A percentile compares a stretch with the other conserved stretches of the same genome.
Conservation (phyloP, 108 stramenopile species). For the Cylindrotheca closterium region DNA sequence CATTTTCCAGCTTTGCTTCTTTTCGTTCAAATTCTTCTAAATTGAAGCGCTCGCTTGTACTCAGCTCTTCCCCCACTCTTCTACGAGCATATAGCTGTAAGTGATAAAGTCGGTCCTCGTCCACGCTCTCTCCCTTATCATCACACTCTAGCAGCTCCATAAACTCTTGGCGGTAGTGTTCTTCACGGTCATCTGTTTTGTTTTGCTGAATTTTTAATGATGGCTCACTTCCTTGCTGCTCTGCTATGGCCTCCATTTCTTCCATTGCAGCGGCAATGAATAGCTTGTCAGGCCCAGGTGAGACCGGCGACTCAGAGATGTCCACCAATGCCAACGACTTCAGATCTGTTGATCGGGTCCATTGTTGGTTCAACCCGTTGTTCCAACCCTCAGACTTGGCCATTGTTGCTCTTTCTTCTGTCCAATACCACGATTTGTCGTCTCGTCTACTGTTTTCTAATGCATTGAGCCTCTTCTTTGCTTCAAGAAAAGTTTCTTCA, state of each 20-base stretch:
- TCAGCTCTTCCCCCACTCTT: neutral
- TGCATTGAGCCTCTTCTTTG: conserved; percentile 1
- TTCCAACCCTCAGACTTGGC: neutral
- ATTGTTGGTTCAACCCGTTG: neutral
- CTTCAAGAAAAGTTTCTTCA: conserved; percentile 1
- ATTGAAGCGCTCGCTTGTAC: neutral
- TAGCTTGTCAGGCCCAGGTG: conserved; percentile 4
- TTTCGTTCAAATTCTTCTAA: neutral
- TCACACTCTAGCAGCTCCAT: conserved; percentile 4
- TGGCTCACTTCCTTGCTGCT: conserved; percentile 7
- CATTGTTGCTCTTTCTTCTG: conserved; percentile 3
- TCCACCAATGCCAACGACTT: conserved; percentile 1
- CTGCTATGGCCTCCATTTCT: conserved; percentile 1
- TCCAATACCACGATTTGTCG: conserved; percentile 12
- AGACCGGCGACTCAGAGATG: conserved; percentile 7
- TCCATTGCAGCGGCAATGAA: conserved; percentile 15
- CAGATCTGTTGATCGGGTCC: neutral
- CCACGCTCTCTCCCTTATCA: conserved; percentile 6
- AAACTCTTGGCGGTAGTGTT: neutral
- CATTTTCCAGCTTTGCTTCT: no score
- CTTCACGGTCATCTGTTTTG: neutral
- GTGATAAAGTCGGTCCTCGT: neutral
- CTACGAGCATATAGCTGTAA: neutral
- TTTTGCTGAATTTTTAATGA: conserved; percentile 6
- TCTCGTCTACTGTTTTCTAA: conserved; percentile 10